Base-by-base conservation (phyloP, 2,329 filamentous ascomycete genomes). In the Ceratocystis alfenasii region DNA sequence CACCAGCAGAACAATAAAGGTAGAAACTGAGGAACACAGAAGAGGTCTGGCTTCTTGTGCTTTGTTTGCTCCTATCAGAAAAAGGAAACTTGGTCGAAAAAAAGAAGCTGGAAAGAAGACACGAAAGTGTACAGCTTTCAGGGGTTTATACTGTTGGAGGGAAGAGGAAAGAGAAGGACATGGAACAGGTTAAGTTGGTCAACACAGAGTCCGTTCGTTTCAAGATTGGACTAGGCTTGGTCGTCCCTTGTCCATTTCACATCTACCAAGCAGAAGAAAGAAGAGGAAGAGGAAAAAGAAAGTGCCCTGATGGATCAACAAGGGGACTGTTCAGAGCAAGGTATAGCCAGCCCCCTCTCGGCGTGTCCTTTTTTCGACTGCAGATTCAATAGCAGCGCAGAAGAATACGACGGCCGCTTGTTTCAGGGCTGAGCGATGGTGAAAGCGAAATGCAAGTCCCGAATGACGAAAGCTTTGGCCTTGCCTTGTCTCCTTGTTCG, bases 401-500 rank as follows among this genome's bases (percentile, higher is more conserved):
- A 64, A 44, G 55, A 41, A 41, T 41, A 41, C 48, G 28, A 25
- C 33, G 41, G 50, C 63, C 63, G 63, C 44, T 41, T 65, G 63
- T 65, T 65, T 65, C 53, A 65, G 63, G 63, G 44, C 41, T 12
- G 44, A 50, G 22, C 22, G n/a, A 36, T 33, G 7, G 28, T 33
- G 30, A 22, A 20, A 20, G n/a, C 63, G 45, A 28, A 30, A 25
- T 25, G 28, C 30, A 64, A 45, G 41, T 64, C 28, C 6, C 28
- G 33, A 12, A 2, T 22, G 48, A n/a, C 20, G n/a, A 15, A 53
- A 28, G 48, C 48, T 53, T 10, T 53, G 20, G 48, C 48, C 41
- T 62, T 5, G 48, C 28, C 45, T 25, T 8, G 44, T 22, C 85
- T 86, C 0, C 88, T 91, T 83, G 86, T 83, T 28, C 89, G 81